These are phyloP conservation scores for Stephania japonica DNA, from an alignment of 164 flowering plant species.

Conservation along the genomic window DNA sequence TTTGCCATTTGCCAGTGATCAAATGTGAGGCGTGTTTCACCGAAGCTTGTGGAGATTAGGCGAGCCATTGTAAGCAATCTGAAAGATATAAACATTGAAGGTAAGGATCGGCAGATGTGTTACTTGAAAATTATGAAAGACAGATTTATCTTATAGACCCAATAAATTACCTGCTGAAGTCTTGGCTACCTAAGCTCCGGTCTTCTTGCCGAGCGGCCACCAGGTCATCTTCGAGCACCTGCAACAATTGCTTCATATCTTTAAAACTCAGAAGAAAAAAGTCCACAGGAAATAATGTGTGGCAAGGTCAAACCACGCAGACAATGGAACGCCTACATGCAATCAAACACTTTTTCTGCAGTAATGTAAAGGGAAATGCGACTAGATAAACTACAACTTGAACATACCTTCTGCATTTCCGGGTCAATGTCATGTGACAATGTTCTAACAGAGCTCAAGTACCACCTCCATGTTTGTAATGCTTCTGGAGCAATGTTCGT, in stretches of 20 bases:
- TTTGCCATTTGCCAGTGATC: conserved; percentile 94
- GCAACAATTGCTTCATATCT: conserved; percentile 12
- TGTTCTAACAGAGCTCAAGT: conserved; percentile 58
- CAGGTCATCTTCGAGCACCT: conserved; percentile 82
- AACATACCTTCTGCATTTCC: conserved; percentile 69
- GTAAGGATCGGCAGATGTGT: neutral
- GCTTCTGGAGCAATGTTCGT: conserved; percentile 27
- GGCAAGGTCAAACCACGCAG: neutral
- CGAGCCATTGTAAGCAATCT: conserved; percentile 92
- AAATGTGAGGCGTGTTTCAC: conserved; percentile 57
- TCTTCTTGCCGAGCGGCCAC: conserved; percentile 84
- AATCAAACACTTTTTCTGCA: neutral
- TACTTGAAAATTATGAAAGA: neutral
- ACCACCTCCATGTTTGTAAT: conserved; percentile 85
- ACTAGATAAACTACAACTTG: neutral
- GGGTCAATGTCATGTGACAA: conserved; percentile 61
- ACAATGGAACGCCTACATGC: neutral
- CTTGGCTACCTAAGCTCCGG: conserved; percentile 53
- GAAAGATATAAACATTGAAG: conserved; percentile 7
- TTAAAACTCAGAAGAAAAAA: neutral
- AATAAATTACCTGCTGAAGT: conserved; percentile 67
- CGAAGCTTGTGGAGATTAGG: conserved; percentile 63
- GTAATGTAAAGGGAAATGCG: no score
- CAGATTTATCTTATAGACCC: neutral
- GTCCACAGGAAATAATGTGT: neutral